A percentile compares a stretch with the other conserved stretches of the same genome.
Evolutionary conservation across 176 grass and related monocot genomes (phyloP).

Genomic region (Oryza meyeriana): DNA sequence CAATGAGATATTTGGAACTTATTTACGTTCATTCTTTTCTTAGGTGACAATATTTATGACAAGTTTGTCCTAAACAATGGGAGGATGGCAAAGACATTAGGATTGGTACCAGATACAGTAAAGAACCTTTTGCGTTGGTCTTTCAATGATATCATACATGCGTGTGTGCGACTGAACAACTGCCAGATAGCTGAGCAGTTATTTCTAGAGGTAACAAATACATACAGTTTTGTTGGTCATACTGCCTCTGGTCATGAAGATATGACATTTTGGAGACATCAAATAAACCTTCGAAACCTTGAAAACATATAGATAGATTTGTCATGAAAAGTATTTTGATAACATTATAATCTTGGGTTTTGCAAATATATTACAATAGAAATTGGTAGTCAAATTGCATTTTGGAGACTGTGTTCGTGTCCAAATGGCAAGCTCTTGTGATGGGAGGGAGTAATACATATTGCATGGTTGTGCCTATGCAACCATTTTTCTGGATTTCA

Average conservation of each 20-base stretch:
- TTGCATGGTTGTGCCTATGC: not conserved
- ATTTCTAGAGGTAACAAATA: constrained; percentile 72
- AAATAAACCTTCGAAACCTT: not conserved
- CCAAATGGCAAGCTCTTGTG: not conserved
- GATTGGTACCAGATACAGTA: constrained; percentile 38
- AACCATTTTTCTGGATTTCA: constrained; percentile 7
- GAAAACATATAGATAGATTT: not conserved
- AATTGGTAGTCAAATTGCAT: not conserved
- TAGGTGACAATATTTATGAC: constrained; percentile 37
- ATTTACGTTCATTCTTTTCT: constrained; percentile 38
- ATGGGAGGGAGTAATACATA: not conserved
- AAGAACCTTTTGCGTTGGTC: constrained; percentile 59
- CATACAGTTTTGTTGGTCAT: not conserved
- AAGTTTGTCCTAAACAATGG: constrained; percentile 25
- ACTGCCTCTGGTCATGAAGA: not conserved
- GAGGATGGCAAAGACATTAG: constrained; percentile 26
- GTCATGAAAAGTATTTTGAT: not conserved
- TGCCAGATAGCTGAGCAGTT: constrained; percentile 64
- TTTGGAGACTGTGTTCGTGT: not conserved
- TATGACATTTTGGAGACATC: not conserved
- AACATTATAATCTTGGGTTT: not conserved
- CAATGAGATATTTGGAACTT: constrained; percentile 29
- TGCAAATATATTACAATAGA: not conserved
- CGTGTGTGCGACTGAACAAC: constrained; percentile 42
- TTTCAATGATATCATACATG: constrained; percentile 83